Evolutionary conservation across 2,329 filamentous ascomycete genomes (phyloP), one percentile per base, ranked within the genome.

Genomic region (Paecilomyces sp.): DNA sequence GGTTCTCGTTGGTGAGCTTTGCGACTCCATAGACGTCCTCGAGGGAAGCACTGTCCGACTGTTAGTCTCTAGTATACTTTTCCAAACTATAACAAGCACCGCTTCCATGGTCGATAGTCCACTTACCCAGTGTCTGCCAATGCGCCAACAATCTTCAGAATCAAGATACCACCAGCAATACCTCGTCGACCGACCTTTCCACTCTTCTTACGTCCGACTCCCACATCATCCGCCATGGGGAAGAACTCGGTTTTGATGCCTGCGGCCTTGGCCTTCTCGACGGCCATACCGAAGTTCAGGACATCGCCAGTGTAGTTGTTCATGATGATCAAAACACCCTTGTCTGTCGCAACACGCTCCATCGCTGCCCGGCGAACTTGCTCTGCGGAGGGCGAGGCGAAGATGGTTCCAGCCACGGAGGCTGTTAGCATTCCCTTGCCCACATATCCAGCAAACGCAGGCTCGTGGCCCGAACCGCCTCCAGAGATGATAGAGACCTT

Each of bases 301-400:
- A 96, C 85, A 72, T 92, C 90, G 41, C 90, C 90, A 1, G 91
- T 96, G 75, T 96, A 96, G 74, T 97, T 97, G 90, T 96, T 96
- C 31, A 96, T 90, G 5, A 92, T 88, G n/a, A 96, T 89, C 50
- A 97, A 74, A 1, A 96, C 89, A 25, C 92, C 93, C 62, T 85
- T 83, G 53, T 83, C 81, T 3, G 83, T 82, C 62, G 90, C 85
- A 2, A 96, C 89, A 22, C 90, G 82, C 51, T 86, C 83, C 69
- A 88, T 84, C 57, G 95, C 88, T 61, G 87, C 91, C 65, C 84
- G 81, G 58, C 90, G 85, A 58, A 97, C 87, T 77, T 97, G 92
- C 75, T 94, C 88, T 0, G 91, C 88, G 5, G 84, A 87, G 0
- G 91, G 91, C 18, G 87, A 90, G 6, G 91, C 91, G 70, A 95